These are phyloP conservation scores for Fomitiporia mediterranea DNA, from an alignment of 1,284 basidiomycete genomes.

Conservation along the genomic window DNA sequence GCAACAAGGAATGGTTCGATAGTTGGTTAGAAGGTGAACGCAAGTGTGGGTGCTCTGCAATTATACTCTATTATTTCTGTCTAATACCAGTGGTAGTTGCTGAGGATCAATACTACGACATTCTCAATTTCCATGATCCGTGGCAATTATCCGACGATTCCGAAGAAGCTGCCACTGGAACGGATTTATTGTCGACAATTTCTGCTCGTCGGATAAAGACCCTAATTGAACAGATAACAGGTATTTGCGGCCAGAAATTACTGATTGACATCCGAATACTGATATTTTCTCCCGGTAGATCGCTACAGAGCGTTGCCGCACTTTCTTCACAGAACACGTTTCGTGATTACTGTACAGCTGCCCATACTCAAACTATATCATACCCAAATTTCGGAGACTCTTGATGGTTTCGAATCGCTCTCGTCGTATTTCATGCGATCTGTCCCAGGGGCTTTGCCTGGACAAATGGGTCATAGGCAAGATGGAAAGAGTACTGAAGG, in stretches of 20 bases:
- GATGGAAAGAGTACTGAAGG: slow-evolving; percentile 67
- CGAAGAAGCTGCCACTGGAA: slow-evolving; percentile 44
- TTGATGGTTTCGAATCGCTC: slow-evolving; percentile 91
- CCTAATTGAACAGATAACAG: slow-evolving; percentile 86
- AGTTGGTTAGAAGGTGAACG: slow-evolving; percentile 87
- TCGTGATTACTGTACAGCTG: slow-evolving; percentile 81
- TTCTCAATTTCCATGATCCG: slow-evolving; percentile 77
- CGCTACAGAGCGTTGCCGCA: slow-evolving; percentile 86
- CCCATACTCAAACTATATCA: slow-evolving; percentile 80
- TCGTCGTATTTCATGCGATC: slow-evolving; percentile 84
- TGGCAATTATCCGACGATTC: slow-evolving; percentile 78
- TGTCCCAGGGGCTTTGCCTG: slow-evolving; percentile 80
- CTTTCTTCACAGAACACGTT: slow-evolving; percentile 72
- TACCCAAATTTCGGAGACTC: slow-evolving; percentile 71
- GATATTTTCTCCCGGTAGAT: slow-evolving; percentile 54
- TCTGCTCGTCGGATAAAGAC: slow-evolving; percentile 78
- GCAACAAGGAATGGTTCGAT: slow-evolving; percentile 83
- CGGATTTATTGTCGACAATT: slow-evolving; percentile 60
- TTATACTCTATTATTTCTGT: neutral
- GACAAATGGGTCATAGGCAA: slow-evolving; percentile 44
- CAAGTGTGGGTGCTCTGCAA: slow-evolving; percentile 55
- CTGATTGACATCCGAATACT: too few species aligned
- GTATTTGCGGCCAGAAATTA: slow-evolving; percentile 36
- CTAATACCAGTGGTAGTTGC: slow-evolving; percentile 47
- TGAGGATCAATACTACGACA: slow-evolving; percentile 75